phyloP scores from a whole-genome alignment of 2,329 filamentous ascomycete genomes.

The Beauveria brongniartii region DNA sequence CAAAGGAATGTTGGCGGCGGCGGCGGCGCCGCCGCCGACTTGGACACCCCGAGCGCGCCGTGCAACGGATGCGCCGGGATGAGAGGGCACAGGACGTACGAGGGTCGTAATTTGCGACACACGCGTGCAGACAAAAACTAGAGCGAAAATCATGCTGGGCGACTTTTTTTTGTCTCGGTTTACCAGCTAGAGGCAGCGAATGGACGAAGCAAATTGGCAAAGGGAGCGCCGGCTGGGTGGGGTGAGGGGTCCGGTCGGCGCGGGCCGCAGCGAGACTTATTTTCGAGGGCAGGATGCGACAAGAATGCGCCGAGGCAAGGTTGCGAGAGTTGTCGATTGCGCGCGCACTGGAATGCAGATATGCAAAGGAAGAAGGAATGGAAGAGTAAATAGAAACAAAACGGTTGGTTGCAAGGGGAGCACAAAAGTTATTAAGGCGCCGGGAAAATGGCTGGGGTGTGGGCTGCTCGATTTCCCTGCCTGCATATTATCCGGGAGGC shows the following conservation, averaged over 20 bases:
- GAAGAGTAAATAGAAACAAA: background rate
- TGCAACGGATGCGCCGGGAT: background rate
- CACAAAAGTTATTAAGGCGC: background rate
- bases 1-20: too few species aligned
- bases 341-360: constrained; percentile 1
- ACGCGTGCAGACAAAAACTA: constrained; percentile 56
- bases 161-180: background rate
- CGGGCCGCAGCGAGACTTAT: constrained; percentile 3
- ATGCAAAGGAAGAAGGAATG: background rate
- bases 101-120: constrained; percentile 55
- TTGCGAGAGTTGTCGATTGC: too few species aligned
- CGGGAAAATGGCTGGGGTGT: background rate
- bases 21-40: background rate
- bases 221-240: background rate
- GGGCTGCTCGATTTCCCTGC: background rate
- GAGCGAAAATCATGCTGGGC: constrained; percentile 51
- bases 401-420: background rate
- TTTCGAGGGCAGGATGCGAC: background rate
- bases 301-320: background rate
- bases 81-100: constrained; percentile 21
- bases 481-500: constrained; percentile 7
- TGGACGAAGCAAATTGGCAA: too few species aligned
- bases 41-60: too few species aligned
- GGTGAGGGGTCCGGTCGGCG: background rate
- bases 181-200: background rate